phyloP scores from a whole-genome alignment of 2,329 filamentous ascomycete genomes.

The Hortaea werneckii region DNA sequence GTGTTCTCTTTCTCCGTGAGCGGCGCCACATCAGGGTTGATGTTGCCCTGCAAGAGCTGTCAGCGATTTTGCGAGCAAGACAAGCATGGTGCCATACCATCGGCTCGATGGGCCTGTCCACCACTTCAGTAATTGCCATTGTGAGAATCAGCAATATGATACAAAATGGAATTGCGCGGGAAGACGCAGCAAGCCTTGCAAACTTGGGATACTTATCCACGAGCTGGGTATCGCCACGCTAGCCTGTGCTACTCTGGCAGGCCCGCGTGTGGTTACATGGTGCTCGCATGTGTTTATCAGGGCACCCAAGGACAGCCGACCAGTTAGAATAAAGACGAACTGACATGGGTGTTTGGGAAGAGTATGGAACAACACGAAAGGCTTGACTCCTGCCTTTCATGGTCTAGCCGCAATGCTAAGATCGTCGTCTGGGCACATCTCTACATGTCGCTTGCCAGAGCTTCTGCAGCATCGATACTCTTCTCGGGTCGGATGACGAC shows the following conservation, averaged over 20 bases:
- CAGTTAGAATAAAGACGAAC: background rate
- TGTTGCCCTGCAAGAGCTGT: conserved; percentile 11
- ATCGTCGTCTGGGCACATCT: background rate
- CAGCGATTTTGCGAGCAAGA: background rate
- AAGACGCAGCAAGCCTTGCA: background rate
- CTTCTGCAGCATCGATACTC: too few species aligned
- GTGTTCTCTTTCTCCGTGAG: conserved; percentile 28
- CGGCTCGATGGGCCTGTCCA: conserved; percentile 24
- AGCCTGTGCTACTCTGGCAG: background rate
- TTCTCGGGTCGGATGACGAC: background rate
- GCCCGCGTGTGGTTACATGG: background rate
- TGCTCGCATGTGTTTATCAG: background rate
- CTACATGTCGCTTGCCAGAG: background rate
- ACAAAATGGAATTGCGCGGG: background rate
- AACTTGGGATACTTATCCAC: background rate
- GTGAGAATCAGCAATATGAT: conserved; percentile 5
- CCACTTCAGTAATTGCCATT: conserved; percentile 21
- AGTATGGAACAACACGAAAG: background rate
- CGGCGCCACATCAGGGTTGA: conserved; percentile 22
- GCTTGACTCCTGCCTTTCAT: background rate
- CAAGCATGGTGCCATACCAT: conserved; percentile 12
- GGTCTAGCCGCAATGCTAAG: background rate
- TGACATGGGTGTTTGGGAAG: background rate
- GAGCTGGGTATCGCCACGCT: background rate
- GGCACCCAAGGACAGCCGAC: background rate